These are phyloP conservation scores for Chaetomiaceae sp. DNA, from an alignment of 2,329 filamentous ascomycete species.

Conservation along the genomic window DNA sequence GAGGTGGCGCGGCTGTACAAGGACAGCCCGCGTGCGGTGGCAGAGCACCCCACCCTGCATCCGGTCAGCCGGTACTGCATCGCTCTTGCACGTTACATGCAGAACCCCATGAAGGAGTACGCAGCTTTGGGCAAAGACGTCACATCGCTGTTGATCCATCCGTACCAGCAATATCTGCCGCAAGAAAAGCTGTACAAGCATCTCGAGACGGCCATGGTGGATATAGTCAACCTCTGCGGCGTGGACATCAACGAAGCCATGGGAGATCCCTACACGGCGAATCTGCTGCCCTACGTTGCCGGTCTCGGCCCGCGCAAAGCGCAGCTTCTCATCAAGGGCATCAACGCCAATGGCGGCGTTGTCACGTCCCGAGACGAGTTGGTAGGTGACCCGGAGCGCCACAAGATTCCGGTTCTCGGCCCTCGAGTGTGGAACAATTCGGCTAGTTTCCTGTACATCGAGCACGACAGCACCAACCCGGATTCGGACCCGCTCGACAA, in stretches of 20 bases:
- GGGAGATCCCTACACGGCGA: constrained; percentile 71
- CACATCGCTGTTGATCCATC: constrained; percentile 78
- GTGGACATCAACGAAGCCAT: constrained; percentile 93
- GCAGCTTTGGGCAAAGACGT: constrained; percentile 86
- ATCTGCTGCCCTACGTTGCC: constrained; percentile 82
- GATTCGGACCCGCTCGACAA: constrained; percentile 91
- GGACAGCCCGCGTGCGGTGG: constrained; percentile 70
- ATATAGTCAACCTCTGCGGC: constrained; percentile 95
- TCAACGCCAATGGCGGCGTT: constrained; percentile 83
- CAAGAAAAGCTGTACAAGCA: constrained; percentile 81
- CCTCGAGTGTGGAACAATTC: constrained; percentile 94
- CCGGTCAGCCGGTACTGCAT: constrained; percentile 84
- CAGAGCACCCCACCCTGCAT: constrained; percentile 74
- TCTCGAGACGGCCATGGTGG: constrained; percentile 93
- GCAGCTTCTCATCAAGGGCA: constrained; percentile 75
- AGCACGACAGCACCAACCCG: constrained; percentile 75
- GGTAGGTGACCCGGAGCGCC: constrained; percentile 77
- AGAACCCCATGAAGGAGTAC: constrained; percentile 95
- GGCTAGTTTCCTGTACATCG: constrained; percentile 88
- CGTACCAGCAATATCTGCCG: constrained; percentile 81
- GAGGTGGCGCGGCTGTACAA: constrained; percentile 97
- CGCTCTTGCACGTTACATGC: constrained; percentile 81
- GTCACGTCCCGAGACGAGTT: constrained; percentile 82
- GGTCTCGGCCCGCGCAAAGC: constrained; percentile 91
- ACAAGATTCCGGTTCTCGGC: constrained; percentile 72